Evolutionary conservation across 805 yeast genomes (phyloP).

Genomic region (Metschnikowia bowlesiae): DNA sequence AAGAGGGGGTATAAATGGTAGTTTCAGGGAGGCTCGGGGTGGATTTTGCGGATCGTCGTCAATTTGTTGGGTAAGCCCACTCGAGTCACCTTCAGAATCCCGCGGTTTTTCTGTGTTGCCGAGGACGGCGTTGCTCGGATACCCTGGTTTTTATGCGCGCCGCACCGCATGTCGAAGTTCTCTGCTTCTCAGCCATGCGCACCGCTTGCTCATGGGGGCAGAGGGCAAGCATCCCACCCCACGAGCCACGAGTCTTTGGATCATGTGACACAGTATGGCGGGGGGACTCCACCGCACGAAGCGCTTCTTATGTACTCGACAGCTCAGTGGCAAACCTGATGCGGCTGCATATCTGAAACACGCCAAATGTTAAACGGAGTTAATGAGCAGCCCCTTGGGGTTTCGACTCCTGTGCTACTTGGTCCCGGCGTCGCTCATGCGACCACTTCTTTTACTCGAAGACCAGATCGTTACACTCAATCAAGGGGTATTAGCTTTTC

Average conservation of each 20-base stretch:
- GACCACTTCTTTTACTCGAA: no score
- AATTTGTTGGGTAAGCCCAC: no score
- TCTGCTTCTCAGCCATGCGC: conserved; percentile 2
- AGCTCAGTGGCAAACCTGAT: conserved; percentile 1
- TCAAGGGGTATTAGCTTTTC: no score
- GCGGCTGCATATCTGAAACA: conserved; percentile 3
- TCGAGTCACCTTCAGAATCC: no score
- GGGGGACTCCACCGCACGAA: neutral
- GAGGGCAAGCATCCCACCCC: neutral
- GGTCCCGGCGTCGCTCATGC: no score
- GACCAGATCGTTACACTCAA: no score
- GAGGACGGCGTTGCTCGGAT: neutral
- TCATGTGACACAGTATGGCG: neutral
- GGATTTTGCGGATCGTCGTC: no score
- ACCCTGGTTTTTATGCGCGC: neutral
- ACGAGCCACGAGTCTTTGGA: neutral
- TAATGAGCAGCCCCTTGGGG: neutral
- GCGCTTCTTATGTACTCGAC: neutral
- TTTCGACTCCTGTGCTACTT: neutral
- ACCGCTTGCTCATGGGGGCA: neutral
- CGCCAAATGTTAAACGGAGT: no score
- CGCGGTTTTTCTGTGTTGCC: neutral
- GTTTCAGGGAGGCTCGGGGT: no score
- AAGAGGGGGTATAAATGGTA: neutral
- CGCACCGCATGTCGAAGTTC: neutral